These are phyloP conservation scores for Apophysomyces ossiformis DNA, from an alignment of 371 early-diverging fungal species.

Conservation along the genomic window DNA sequence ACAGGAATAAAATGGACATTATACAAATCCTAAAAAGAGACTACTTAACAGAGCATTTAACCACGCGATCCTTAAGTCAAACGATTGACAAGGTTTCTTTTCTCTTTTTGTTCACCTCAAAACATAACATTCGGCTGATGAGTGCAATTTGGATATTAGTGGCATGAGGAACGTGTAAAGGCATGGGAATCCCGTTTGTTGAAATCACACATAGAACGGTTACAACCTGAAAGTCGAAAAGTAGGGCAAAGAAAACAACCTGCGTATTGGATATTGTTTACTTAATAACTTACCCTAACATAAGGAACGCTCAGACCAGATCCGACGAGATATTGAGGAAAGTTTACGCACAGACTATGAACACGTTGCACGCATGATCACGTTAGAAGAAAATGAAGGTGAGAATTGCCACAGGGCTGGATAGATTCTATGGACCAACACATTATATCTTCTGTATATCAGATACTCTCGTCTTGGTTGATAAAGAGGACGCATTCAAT, in stretches of 20 bases:
- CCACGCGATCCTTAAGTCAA: not conserved
- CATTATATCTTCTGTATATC: not conserved
- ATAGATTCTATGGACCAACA: not conserved
- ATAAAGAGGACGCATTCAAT: not conserved
- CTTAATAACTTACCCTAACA: not conserved
- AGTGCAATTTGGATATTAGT: not conserved
- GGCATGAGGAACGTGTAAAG: constrained; percentile 4
- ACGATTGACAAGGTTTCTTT: too few species aligned
- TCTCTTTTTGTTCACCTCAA: too few species aligned
- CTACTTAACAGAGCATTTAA: not conserved
- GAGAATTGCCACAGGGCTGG: too few species aligned
- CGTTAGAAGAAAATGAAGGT: not conserved
- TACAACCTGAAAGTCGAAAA: not conserved
- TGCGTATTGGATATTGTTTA: not conserved
- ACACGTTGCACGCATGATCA: constrained; percentile 5
- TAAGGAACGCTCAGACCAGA: not conserved
- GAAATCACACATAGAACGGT: not conserved
- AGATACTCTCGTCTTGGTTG: not conserved
- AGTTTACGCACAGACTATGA: constrained; percentile 19
- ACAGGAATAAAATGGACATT: constrained; percentile 4
- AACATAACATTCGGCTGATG: too few species aligned
- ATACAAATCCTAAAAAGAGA: not conserved
- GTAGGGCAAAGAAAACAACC: not conserved
- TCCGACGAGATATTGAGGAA: constrained; percentile 1
- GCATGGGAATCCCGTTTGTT: not conserved